Evolutionary conservation across 2,329 filamentous ascomycete genomes (phyloP), one percentile per base, ranked within the genome.

Genomic region (Aspergillus bombycis): DNA sequence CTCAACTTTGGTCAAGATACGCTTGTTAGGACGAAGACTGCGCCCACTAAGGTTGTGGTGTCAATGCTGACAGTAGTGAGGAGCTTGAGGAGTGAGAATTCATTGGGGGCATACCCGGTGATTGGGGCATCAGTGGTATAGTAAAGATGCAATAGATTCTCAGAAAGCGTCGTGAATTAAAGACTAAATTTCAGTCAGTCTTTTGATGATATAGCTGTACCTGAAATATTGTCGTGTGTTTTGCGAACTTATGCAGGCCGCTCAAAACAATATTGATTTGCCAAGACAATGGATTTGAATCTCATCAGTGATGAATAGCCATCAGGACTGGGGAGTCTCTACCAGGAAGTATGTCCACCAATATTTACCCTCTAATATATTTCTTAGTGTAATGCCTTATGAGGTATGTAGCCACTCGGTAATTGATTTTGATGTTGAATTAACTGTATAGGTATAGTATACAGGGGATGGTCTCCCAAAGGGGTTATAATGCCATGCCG

Each of bases 101-200:
- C 84, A 74, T 94, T 94, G 69, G 88, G 84, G 50, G 87, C 78
- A 77, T 91, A 93, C 64, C 82, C 84, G 3, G 83, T 78, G 62
- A 94, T 85, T 21, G 82, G 78, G 43, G 87, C 84, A 59, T 87
- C 85, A 26, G 88, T 73, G 6, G 91, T 91, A 72, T 90, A 93
- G 79, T 91, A 94, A 0, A 90, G 90, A 74, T 93, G 89, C 34
- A 74, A 34, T 62, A 41, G 21, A 34, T 21, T 34, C 19, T 52
- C 28, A n/a, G 57, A 16, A 48, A 50, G 34, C 65, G 67, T 67
- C 4, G 14, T 55, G 34, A 50, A 14, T 11, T n/a, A 52, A 28
- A 28, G 14, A 36, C 16, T 45, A 50, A 23, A 10, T 9, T 23
- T 14, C 11, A 26, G 19, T 19, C 12, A 26, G 12, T 14, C 9